Evolutionary conservation across 495 filamentous ascomycete species (phyloP), one percentile per base, ranked within the genome.

Genomic region (Lophiostoma macrostomum): DNA sequence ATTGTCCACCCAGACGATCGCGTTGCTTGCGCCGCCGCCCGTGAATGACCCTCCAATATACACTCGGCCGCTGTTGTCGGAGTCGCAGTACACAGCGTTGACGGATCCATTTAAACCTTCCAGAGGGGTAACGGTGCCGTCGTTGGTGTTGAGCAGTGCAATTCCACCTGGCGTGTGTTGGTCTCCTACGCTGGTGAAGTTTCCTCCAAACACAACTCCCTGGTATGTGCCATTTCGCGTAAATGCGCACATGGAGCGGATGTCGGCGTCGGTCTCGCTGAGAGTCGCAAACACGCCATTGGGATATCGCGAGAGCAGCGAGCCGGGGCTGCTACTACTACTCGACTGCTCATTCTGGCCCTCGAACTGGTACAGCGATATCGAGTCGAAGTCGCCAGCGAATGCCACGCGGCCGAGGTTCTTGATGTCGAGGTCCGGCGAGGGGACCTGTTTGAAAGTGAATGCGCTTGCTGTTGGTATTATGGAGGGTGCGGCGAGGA

Each of bases 141-240:
- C 80, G 45, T 77, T 77, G 1, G 87, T 81, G 63, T 95, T 77
- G 66, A 88, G 90, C 47, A 91, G 64, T 16, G 93, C 93, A 28
- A 91, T 80, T 24, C 87, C 90, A 38, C 81, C 52, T n/a, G 41
- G 79, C 11, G 90, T 84, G 67, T 88, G 73, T 35, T 83, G 74
- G 38, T 81, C 82, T 28, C 83, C 87, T 30, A 98, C 69, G 63
- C 87, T 95, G n/a, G 91, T 96, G 68, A 99, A 99, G 72, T 96
- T 97, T 12, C 93, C 93, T 20, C 85, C 93, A 4, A 96, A 78
- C 19, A 96, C 81, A 23, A 96, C 80, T 11, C 88, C 88, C 14
- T 79, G 75, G 29, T 84, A 72, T 4, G 71, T 79, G 40, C 87
- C 87, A 32, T 76, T 76, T 67, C 79, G 71, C 14, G 81, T 74